Conservation (phyloP, 2,329 filamentous ascomycete genomes). For the Aspergillus aculeatus region DNA sequence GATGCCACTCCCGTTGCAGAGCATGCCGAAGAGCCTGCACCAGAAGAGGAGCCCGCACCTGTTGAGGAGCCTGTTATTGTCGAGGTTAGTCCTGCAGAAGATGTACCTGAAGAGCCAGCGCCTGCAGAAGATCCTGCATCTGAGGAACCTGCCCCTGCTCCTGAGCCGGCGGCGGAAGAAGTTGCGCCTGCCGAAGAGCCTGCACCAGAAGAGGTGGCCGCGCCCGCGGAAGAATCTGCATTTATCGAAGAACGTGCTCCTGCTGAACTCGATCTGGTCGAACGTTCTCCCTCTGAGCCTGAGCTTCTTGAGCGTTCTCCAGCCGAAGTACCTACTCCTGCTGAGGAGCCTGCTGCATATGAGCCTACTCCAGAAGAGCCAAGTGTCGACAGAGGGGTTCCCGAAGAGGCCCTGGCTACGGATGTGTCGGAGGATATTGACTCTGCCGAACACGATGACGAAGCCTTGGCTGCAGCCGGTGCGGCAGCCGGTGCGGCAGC, state of each 20-base stretch:
- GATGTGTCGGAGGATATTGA: slow-evolving; percentile 7
- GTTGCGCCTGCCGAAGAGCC: slow-evolving; percentile 13
- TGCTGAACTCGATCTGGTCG: neutral
- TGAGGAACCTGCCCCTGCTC: neutral
- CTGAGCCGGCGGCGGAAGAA: slow-evolving; percentile 9
- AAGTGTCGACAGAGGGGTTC: slow-evolving; percentile 1
- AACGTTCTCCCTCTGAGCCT: neutral
- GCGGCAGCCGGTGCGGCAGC: slow-evolving; percentile 10
- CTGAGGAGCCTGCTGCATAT: neutral
- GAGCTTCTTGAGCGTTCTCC: slow-evolving; percentile 7
- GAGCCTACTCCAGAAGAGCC: slow-evolving; percentile 9
- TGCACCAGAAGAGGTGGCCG: neutral
- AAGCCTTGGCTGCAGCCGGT: neutral
- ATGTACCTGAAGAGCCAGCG: slow-evolving; percentile 8
- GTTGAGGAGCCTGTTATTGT: slow-evolving; percentile 9
- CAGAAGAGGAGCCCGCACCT: slow-evolving; percentile 6
- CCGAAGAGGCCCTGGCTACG: slow-evolving; percentile 6
- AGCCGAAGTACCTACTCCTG: slow-evolving; percentile 5
- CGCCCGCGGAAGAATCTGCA: slow-evolving; percentile 3
- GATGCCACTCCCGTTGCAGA: slow-evolving; percentile 12
- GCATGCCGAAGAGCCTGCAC: slow-evolving; percentile 9
- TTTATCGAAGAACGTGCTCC: slow-evolving; percentile 12
- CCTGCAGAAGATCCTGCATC: slow-evolving; percentile 12
- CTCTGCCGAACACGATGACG: slow-evolving; percentile 5
- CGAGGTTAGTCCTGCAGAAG: slow-evolving; percentile 9